Percentiles rank a stretch among this genome's conserved stretches.
Conservation (phyloP, 2,329 filamentous ascomycete genomes). For the Didymella pinodella region DNA sequence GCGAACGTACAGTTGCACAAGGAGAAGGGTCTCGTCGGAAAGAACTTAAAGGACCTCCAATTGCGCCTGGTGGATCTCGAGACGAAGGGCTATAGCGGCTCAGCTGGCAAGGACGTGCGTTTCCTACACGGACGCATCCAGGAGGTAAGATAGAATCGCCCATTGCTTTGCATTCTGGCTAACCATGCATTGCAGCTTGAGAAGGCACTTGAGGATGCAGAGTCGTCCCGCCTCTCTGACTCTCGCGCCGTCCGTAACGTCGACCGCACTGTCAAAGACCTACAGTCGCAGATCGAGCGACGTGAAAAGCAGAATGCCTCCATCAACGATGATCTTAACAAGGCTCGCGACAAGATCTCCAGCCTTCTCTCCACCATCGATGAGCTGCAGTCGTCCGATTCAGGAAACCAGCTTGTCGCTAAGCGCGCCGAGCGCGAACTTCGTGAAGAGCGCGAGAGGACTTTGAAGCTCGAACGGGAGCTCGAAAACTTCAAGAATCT, state of each 20-base stretch:
- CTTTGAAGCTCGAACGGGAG: constrained; percentile 83
- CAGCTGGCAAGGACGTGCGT: constrained; percentile 90
- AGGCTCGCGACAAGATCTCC: constrained; percentile 88
- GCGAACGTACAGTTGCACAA: constrained; percentile 81
- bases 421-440: constrained; percentile 90
- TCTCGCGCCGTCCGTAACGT: constrained; percentile 90
- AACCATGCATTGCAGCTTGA: constrained; percentile 71
- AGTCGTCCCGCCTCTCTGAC: constrained; percentile 78
- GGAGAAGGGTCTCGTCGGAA: constrained; percentile 89
- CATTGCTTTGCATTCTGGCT: constrained; percentile 14
- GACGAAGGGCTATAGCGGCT: constrained; percentile 90
- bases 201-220: constrained; percentile 82
- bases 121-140: constrained; percentile 94
- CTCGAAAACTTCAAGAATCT: constrained; percentile 81
- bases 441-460: constrained; percentile 85
- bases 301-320: constrained; percentile 87
- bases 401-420: constrained; percentile 78
- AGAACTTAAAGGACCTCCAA: constrained; percentile 88
- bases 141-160: constrained; percentile 70
- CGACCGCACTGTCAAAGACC: constrained; percentile 91
- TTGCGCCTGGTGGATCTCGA: constrained; percentile 90
- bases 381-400: constrained; percentile 89
- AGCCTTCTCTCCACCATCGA: constrained; percentile 91
- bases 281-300: constrained; percentile 90
- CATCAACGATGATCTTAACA: constrained; percentile 81